Evolutionary conservation across 192 early-diverging fungal species (phyloP), one percentile per base, ranked within the genome.

Genomic region (Cladochytrium replicatum): DNA sequence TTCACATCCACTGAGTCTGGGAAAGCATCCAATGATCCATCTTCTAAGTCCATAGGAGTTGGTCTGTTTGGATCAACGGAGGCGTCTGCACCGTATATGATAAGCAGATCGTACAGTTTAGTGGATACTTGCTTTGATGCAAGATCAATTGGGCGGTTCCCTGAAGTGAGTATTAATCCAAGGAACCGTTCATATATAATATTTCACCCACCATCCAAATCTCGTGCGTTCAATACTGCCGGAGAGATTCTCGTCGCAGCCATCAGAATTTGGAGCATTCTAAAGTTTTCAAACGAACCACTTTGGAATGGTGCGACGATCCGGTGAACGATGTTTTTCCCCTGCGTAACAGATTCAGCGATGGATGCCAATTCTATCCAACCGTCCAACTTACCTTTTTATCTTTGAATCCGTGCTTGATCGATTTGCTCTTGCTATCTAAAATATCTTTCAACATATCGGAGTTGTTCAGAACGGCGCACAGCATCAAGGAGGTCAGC

Each of bases 401-500:
- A n/a, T n/a, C n/a, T n/a, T n/a, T n/a, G n/a, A n/a, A n/a, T n/a
- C n/a, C n/a, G n/a, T n/a, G n/a, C n/a, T n/a, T n/a, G n/a, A 9
- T 53, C 31, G 13, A 52, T 11, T 5, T 30, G 27, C 15, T 28
- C 7, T 8, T 9, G 30, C 49, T 34, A 13, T 9, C n/a, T 2
- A 57, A n/a, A 5, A 64, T 17, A 1, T 50, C 9, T 22, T 63
- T 41, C 2, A 64, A 51, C 8, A 46, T 45, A 7, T 55, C 50
- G 17, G 40, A 15, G 39, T 54, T 26, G 49, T 72, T 71, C 26
- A 52, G 7, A 13, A 64, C 37, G 3, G 67, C 67, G 40, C 60
- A n/a, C n/a, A n/a, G 49, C 50, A 74, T 55, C 8, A 76, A n/a
- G 4, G 63, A 44, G 11, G 71, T 66, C 23, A 63, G 24, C 9